phyloP scores from a whole-genome alignment of 352 stramenopile species.

The Pythium brassicae region DNA sequence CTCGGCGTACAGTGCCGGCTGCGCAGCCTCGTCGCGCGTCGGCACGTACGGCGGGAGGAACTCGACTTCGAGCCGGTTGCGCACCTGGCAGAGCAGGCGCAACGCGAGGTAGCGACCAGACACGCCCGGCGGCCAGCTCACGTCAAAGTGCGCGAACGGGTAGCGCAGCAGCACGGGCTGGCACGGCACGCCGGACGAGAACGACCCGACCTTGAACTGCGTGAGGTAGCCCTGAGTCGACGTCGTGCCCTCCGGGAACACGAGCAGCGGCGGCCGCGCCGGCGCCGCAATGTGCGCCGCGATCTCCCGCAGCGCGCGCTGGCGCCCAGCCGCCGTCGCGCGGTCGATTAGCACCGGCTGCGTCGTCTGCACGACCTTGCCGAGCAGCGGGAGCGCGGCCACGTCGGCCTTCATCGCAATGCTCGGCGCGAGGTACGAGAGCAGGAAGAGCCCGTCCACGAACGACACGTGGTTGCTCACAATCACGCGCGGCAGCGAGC shows the following conservation, averaged over 20 bases:
- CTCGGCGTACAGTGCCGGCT: constrained; percentile 52
- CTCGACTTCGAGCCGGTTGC: constrained; percentile 60
- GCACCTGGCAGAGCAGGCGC: constrained; percentile 68
- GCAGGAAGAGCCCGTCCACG: constrained; percentile 61
- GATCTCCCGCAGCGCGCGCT: constrained; percentile 60
- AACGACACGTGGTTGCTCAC: constrained; percentile 74
- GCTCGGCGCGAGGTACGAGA: constrained; percentile 43
- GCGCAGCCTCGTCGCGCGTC: constrained; percentile 26
- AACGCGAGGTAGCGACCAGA: constrained; percentile 45
- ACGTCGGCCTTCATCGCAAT: constrained; percentile 78
- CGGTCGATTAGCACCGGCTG: constrained; percentile 67
- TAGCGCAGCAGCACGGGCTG: constrained; percentile 63
- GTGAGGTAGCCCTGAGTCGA: constrained; percentile 64
- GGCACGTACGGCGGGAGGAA: constrained; percentile 55
- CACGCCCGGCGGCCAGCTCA: constrained; percentile 62
- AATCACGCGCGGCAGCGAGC: constrained; percentile 37
- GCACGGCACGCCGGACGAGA: constrained; percentile 49
- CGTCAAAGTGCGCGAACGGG: constrained; percentile 67
- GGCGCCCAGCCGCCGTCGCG: constrained; percentile 38
- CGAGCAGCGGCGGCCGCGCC: constrained; percentile 48
- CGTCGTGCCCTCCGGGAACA: constrained; percentile 74
- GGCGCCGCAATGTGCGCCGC: constrained; percentile 39
- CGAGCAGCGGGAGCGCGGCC: constrained; percentile 45
- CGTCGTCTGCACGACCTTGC: constrained; percentile 51
- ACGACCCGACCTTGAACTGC: constrained; percentile 76